A percentile compares a stretch with the other conserved stretches of the same genome.
These are phyloP conservation scores for Trichophyton equinum DNA, from an alignment of 2,329 filamentous ascomycete species.

Conservation along the genomic window DNA sequence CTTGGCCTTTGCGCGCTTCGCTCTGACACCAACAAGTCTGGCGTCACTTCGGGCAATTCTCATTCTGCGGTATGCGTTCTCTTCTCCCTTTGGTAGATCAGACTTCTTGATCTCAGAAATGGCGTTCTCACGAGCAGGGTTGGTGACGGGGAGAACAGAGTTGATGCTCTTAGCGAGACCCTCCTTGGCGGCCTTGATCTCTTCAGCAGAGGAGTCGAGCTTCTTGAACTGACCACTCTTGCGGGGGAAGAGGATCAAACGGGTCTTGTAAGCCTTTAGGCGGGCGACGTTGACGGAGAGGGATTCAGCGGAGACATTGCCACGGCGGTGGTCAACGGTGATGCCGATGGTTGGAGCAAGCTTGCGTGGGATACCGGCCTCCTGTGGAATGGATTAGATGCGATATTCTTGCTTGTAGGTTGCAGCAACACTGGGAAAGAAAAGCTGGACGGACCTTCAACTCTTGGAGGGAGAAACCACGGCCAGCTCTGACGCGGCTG, in stretches of 20 bases:
- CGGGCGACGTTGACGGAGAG: slow-evolving; percentile 91
- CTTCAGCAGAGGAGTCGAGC: slow-evolving; percentile 74
- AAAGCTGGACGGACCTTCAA: slow-evolving; percentile 63
- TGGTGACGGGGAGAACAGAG: slow-evolving; percentile 59
- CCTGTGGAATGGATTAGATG: slow-evolving; percentile 40
- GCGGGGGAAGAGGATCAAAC: slow-evolving; percentile 95
- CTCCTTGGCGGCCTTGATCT: slow-evolving; percentile 57
- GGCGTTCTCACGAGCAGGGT: slow-evolving; percentile 44
- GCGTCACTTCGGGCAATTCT: slow-evolving; percentile 73
- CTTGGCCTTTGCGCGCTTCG: slow-evolving; percentile 86
- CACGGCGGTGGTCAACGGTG: slow-evolving; percentile 86
- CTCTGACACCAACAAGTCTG: slow-evolving; percentile 67
- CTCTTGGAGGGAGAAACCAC: slow-evolving; percentile 95
- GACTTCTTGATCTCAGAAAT: slow-evolving; percentile 69
- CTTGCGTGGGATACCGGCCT: slow-evolving; percentile 88
- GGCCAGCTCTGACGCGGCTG: slow-evolving; percentile 88
- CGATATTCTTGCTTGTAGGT: neutral
- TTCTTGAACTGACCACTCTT: slow-evolving; percentile 88
- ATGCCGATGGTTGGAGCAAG: slow-evolving; percentile 94
- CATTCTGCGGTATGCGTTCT: slow-evolving; percentile 77
- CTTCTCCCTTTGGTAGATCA: slow-evolving; percentile 65
- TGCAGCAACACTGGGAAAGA: neutral
- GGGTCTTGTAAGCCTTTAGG: slow-evolving; percentile 93
- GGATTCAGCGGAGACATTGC: slow-evolving; percentile 93
- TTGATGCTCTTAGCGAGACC: slow-evolving; percentile 42